Evolutionary conservation across 768 basidiomycete genomes (phyloP), one percentile per base, ranked within the genome.

Genomic region (Suillus brevipes): DNA sequence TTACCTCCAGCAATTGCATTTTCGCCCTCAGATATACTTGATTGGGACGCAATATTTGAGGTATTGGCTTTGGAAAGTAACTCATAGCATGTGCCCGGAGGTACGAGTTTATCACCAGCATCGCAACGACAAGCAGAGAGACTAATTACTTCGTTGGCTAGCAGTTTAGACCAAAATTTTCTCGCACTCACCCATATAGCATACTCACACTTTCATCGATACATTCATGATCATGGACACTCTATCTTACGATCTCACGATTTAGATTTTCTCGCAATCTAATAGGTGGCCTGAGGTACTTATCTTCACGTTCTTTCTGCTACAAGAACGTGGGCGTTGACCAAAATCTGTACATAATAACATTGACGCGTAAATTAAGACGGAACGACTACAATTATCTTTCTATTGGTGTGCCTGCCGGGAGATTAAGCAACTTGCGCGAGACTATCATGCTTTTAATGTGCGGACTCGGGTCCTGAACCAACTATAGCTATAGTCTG

Each of bases 11-110:
- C 53, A 14, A 9, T 59, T 23, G 4, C 63, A 28, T 62, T 12
- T 25, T 66, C 75, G 8, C 68, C 73, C 0, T 64, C 67, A 45
- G 66, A 72, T 37, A 69, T 64, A 18, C 61, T 76, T 13, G 76
- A 76, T 50, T 76, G 75, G 75, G 76, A 76, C 53, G 61, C 38
- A 18, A 76, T 76, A 65, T 76, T 77, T 49, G 72, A 76, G n/a
- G 36, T 72, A 28, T 56, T 76, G 47, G 74, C 16, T n/a, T 61
- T 64, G 40, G 25, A 59, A 31, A 59, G 28, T 28, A 42, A 13
- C 6, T 1, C 58, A 59, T 59, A 59, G 16, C 20, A 31, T 28
- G 25, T 20, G 57, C 57, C 18, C 28, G 57, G 38, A 59, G 58
- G 40, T 59, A 59, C 3, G 38, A 20, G 40, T 42, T 42, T 18